Base-by-base conservation (phyloP, 371 early-diverging fungal species). In the Synchytrium microbalum region DNA sequence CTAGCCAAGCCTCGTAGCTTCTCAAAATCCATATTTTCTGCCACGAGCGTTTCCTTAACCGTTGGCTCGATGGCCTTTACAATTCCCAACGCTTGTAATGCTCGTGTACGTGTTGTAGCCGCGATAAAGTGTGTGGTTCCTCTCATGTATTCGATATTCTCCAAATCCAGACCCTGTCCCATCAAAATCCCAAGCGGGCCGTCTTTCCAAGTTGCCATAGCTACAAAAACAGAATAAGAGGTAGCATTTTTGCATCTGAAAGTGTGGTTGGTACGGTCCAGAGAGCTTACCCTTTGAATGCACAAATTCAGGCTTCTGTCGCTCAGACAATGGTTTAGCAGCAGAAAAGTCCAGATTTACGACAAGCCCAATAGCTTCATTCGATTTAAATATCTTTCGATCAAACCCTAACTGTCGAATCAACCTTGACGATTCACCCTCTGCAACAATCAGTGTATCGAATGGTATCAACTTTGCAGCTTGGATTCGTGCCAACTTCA, bases 101-200 rank as follows among this genome's bases (percentile, higher is more conserved):
- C 33, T 5, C 14, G n/a, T 23, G 58, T 64, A 52, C 65, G 65
- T 52, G 67, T 62, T 23, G 76, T 72, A 25, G 61, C 58, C 2
- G 68, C 76, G 30, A 76, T 60, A 54, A 76, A 76, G 59, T 76
- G 76, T 27, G 69, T 72, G 2, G 63, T 32, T n/a, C 68, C 64
- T 30, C 76, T 68, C 68, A 73, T 64, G 67, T 76, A 76, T 61
- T 76, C 76, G 14, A 76, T 23, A 56, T 73, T 74, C 63, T 76
- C 76, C 26, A 73, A 54, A 38, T 70, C 67, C 59, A 69, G 51
- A 53, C 72, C 74, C 2, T 29, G 26, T n/a, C 14, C 19, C 38
- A 30, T 31, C 26, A 76, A 67, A 16, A 57, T 54, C n/a, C 76
- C 76, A 19, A 76, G 54, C n/a, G 62, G 61, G 2, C 59, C 54